Evolutionary conservation across 176 grass and related monocot genomes (phyloP), one percentile per base, ranked within the genome.

Genomic region (Eremochloa ophiuroides): DNA sequence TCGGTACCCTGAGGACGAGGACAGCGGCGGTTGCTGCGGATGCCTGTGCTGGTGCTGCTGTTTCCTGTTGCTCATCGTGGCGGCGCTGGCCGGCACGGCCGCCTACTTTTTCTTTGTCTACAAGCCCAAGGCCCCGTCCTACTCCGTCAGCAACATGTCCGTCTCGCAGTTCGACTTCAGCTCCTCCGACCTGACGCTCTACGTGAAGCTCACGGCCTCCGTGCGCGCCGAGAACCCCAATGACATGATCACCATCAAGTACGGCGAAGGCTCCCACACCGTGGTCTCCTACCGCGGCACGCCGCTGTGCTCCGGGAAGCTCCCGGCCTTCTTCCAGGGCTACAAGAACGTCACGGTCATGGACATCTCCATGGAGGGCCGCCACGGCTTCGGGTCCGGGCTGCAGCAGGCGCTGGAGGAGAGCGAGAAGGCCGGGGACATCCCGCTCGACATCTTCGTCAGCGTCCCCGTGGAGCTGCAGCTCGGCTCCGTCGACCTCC

Each of bases 141-240:
- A 97, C 87, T 92, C 92, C 15, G 46, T 97, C 5, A 77, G 44
- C n/a, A 84, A 81, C 85, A 89, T 97, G 85, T 85, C 94, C 4
- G 22, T 97, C 65, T 81, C 85, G n/a, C 40, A 63, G 86, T 91
- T 97, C 56, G 83, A 92, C 10, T 87, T 94, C 84, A 73, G 30
- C 58, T 55, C 85, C 61, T 5, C 22, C 11, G 90, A 91, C 61
- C 81, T 94, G 35, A 94, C 92, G 33, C 83, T 97, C 43, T 77
- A 91, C 69, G 67, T 78, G 1, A 94, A 94, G 83, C 73, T 97
- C 28, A 74, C 88, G 10, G 88, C 88, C 18, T 53, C 87, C 3
- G 86, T 97, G 23, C 92, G 81, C 14, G 90, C 92, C 7, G 81
- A 91, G 83, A 97, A 97, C 83, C 95, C 95, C 62, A 97, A 97